Evolutionary conservation across 2,329 filamentous ascomycete genomes (phyloP), one percentile per base, ranked within the genome.

Genomic region (Blumeria hordei): DNA sequence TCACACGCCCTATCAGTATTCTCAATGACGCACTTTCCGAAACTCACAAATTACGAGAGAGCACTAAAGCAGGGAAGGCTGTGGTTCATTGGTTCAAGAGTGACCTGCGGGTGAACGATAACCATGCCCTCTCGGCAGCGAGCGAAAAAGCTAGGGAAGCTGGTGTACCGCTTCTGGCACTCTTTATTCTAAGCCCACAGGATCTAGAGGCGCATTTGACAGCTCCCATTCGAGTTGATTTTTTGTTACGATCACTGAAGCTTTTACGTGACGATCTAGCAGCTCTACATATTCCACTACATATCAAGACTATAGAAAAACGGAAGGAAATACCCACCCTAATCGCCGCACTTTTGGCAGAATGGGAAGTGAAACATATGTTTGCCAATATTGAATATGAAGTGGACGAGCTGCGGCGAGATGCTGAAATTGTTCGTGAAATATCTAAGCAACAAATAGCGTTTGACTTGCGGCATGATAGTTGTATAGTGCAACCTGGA

Each of bases 51-150:
- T 65, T 68, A 37, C 74, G 84, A 8, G 69, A 72, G 33, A 66
- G 69, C 1, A 72, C 83, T 11, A 58, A 68, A 1, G 69, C 73
- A 0, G 75, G 76, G 34, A 70, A 76, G 32, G 77, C 80, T 0
- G 81, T 94, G 0, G 76, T 94, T 0, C 85, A 94, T 67, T 94
- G 88, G 88, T 94, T 90, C 71, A 93, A 92, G 68, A 79, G 77
- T 63, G 88, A 94, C 65, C 68, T 94, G 53, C 75, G 88, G 2
- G 72, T 75, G 1, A 67, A 69, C 0, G 88, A 95, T 65, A 94
- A 94, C 65, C 81, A 76, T 8, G 77, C 77, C 0, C 67, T 94
- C 28, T 73, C 75, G 36, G 67, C 80, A 58, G 88, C 88, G 0
- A 79, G 76, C 55, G 69, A 78, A 56, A 73, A 74, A 52, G 85